Evolutionary conservation across 306 rosid species (phyloP).

Genomic region (Vicia villosa): DNA sequence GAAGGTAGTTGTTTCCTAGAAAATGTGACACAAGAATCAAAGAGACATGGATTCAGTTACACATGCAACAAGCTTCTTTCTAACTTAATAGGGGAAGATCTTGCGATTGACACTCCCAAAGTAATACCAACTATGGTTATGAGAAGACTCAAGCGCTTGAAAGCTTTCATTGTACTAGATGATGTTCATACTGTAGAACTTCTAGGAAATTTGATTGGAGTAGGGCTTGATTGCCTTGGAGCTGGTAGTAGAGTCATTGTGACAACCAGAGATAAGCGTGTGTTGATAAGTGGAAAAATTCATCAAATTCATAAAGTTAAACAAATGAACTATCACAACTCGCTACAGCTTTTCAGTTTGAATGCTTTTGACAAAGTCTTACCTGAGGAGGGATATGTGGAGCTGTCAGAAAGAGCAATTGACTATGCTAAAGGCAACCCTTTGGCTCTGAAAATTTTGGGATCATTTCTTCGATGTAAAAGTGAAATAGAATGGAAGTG

Average conservation of each 20-base stretch:
- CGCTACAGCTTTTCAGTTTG: background rate
- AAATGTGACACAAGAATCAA: constrained; percentile 12
- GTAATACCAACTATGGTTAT: background rate
- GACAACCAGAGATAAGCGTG: constrained; percentile 24
- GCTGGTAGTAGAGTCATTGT: constrained; percentile 27
- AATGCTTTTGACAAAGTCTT: constrained; percentile 26
- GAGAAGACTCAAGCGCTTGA: background rate
- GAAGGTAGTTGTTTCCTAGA: constrained; percentile 8
- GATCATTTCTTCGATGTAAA: constrained; percentile 1
- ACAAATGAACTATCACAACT: constrained; percentile 14
- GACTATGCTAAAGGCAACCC: constrained; percentile 38
- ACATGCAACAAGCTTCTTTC: background rate
- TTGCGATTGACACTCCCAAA: constrained; percentile 1
- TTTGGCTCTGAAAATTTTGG: constrained; percentile 36
- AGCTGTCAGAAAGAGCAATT: constrained; percentile 17
- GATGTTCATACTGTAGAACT: background rate
- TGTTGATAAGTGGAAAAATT: background rate
- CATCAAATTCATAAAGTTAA: constrained; percentile 22
- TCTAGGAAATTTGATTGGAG: background rate
- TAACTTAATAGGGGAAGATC: background rate
- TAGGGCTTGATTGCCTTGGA: background rate
- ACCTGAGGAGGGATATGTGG: background rate
- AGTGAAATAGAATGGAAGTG: constrained; percentile 34
- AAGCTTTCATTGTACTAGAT: constrained; percentile 31
- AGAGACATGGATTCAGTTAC: background rate